A percentile compares a stretch with the other conserved stretches of the same genome.
phyloP scores from a whole-genome alignment of 1,284 basidiomycete species.

The Pascua guehoae region DNA sequence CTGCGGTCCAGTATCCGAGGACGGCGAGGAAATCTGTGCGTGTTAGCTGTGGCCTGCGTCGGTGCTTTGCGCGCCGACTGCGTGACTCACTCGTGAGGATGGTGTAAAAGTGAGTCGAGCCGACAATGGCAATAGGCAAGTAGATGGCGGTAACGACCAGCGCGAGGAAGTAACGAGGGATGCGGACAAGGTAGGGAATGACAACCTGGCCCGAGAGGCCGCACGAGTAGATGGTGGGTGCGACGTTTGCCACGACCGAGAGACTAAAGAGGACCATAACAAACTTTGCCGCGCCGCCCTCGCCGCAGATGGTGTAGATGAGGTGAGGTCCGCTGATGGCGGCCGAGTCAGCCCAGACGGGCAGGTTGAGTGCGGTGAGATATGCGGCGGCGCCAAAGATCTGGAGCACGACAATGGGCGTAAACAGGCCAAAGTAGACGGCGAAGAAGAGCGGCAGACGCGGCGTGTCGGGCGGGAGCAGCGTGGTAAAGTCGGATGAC shows the following conservation, averaged over 20 bases:
- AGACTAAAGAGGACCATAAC: slow-evolving; percentile 60
- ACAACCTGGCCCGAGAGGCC: slow-evolving; percentile 77
- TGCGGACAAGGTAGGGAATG: slow-evolving; percentile 57
- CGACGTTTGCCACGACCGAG: slow-evolving; percentile 78
- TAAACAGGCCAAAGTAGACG: slow-evolving; percentile 68
- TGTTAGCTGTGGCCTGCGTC: no score
- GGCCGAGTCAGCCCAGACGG: slow-evolving; percentile 60
- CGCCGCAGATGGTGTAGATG: slow-evolving; percentile 66
- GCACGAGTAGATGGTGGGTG: slow-evolving; percentile 75
- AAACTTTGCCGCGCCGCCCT: slow-evolving; percentile 67
- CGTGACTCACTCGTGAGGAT: slow-evolving; percentile 24
- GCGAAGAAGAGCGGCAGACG: slow-evolving; percentile 59
- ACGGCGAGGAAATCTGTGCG: slow-evolving; percentile 42
- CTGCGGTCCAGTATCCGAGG: slow-evolving; percentile 47
- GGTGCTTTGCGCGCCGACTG: no score
- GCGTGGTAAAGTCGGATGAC: slow-evolving; percentile 46
- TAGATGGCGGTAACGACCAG: slow-evolving; percentile 70
- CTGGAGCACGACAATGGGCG: slow-evolving; percentile 67
- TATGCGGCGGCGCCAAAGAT: slow-evolving; percentile 62
- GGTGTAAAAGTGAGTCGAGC: slow-evolving; percentile 38
- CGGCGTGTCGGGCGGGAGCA: slow-evolving; percentile 44
- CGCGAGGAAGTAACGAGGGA: slow-evolving; percentile 85
- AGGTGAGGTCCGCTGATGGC: slow-evolving; percentile 69
- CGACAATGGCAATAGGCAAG: slow-evolving; percentile 49
- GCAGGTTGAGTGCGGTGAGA: slow-evolving; percentile 58